Evolutionary conservation across 768 basidiomycete genomes (phyloP), one percentile per base, ranked within the genome.

Genomic region (Termitomyces sp.): DNA sequence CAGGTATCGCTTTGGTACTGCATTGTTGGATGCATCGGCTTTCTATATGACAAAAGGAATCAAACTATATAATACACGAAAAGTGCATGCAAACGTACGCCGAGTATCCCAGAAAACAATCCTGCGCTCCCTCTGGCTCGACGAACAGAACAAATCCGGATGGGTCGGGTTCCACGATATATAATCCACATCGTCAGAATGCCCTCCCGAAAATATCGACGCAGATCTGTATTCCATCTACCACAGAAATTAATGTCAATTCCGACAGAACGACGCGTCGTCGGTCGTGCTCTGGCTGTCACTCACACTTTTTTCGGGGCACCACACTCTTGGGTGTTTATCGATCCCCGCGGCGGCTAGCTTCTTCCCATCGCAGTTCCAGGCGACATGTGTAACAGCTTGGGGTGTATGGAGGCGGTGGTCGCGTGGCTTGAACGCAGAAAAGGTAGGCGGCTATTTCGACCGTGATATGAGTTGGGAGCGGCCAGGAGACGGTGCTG

Each of bases 31-130:
- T 76, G 60, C 82, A 75, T 52, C 88, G 83, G 68, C 82, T 88
- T 81, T 90, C 89, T 91, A 10, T 14, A 10, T 7, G 17, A 29
- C 17, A 69, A 37, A 52, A 25, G 41, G 57, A 52, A 1, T 44
- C 35, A 19, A 23, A 2, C 32, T 5, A 53, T 5, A n/a, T 5
- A 34, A 19, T 14, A 9, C n/a, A 49, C 25, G 4, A 51, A 16
- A n/a, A 29, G 29, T 29, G 4, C 29, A 55, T 34, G n/a, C 21
- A 29, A 14, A 72, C 83, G 61, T 72, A 92, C 90, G 89, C 69
- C 90, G 77, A 17, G 89, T 87, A 67, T 93, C 90, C 89, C 90
- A 93, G 64, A 91, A 92, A 2, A 87, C 86, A 27, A 92, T 79
- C 25, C 82, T 77, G 61, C 84, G 77, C 62, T 93, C 90, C 64